Evolutionary conservation across 2,329 filamentous ascomycete species (phyloP), one percentile per base, ranked within the genome.

Genomic region (Penicillium brasilianum): DNA sequence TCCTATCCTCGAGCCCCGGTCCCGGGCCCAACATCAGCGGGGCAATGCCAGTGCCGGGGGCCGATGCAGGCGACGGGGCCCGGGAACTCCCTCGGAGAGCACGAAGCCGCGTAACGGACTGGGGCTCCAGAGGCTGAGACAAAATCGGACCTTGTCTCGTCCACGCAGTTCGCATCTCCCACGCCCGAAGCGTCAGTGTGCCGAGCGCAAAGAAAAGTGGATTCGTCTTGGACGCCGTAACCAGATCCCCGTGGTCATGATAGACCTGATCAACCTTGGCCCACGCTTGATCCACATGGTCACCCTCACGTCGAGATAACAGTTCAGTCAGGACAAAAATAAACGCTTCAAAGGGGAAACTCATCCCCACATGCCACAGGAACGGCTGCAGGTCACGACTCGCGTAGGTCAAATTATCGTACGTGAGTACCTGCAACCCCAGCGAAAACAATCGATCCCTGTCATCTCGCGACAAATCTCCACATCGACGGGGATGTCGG

Each of bases 181-280:
- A 46, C 7, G 43, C 43, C 43, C 43, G 43, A 25, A 46, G 43
- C 13, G 43, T 44, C 2, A 46, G 43, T 25, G 43, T 46, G 11
- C 43, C 43, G 20, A 46, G 43, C 20, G 43, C 43, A 13, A 28
- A 46, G 55, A 50, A 57, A 22, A 57, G 55, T 16, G 44, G 25
- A 34, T 57, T 57, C 18, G 55, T 57, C 43, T 41, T 57, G 14
- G 55, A 49, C 18, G 55, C 55, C 11, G 44, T 57, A 36, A 57
- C 50, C 20, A 57, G 32, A 25, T 57, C 55, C 25, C 30, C 30
- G 43, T 57, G 55, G 43, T 57, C 55, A 36, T 50, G 55, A 28
- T 57, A 57, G 22, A 36, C 43, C 22, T 57, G 55, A 30, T 57
- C 55, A 18, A 57, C 55, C 43, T 57, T 50, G 9, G 55, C 43